phyloP scores from a whole-genome alignment of 2,329 filamentous ascomycete genomes.

The Akanthomyces dipterigenus region DNA sequence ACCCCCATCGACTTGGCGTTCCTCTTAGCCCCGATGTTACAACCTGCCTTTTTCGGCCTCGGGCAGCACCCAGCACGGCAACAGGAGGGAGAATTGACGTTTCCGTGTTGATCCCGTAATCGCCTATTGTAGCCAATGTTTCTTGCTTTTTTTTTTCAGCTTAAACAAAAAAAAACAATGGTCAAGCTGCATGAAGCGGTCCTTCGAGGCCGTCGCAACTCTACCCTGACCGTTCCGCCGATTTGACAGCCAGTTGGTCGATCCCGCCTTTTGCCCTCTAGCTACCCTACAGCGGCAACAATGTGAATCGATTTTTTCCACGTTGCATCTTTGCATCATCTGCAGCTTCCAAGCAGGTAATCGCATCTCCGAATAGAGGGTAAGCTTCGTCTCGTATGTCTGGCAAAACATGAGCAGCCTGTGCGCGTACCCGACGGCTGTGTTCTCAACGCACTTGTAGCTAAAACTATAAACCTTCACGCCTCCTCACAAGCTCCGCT shows the following conservation, averaged over 20 bases:
- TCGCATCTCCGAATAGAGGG: not conserved
- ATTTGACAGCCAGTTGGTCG: not conserved
- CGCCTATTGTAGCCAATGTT: not conserved
- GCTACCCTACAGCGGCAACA: not conserved
- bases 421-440: not conserved
- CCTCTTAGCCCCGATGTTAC: not conserved
- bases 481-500: not conserved
- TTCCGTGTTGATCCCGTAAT: not conserved
- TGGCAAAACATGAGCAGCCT: not conserved
- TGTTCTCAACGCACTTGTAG: not conserved
- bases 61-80: not conserved
- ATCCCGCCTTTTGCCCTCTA: not conserved
- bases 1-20: constrained; percentile 7
- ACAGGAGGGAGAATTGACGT: too few relatives aligned
- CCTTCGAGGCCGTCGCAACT: too few relatives aligned
- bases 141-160: not conserved
- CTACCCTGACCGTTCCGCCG: not conserved
- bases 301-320: not conserved
- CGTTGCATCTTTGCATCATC: not conserved
- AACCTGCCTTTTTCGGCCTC: not conserved
- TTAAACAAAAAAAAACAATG: too few relatives aligned
- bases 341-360: not conserved
- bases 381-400: not conserved
- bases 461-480: not conserved
- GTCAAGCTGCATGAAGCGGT: too few relatives aligned